phyloP scores from a whole-genome alignment of 23 red algal genomes.

The Pyropia yezoensis region DNA sequence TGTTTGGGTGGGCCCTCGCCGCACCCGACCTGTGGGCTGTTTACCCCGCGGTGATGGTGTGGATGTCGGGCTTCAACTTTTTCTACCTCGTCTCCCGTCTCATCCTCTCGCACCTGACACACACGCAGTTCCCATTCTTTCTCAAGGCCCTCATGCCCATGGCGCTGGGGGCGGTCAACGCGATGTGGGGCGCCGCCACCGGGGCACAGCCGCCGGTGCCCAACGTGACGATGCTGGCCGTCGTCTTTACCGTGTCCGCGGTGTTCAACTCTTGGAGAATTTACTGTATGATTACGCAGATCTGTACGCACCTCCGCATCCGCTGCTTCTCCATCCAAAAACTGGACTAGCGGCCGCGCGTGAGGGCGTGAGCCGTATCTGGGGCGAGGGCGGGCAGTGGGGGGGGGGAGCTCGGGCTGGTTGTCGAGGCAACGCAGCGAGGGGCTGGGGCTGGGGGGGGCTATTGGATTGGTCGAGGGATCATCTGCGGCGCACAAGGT shows the following conservation, averaged over 20 bases:
- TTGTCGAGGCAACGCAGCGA: too few relatives aligned
- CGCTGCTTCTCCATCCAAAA: conserved; percentile 39
- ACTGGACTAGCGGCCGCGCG: neutral
- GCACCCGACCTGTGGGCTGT: conserved; percentile 23
- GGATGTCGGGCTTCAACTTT: conserved; percentile 45
- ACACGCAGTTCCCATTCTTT: conserved; percentile 32
- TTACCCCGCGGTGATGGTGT: conserved; percentile 28
- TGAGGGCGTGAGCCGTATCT: too few relatives aligned
- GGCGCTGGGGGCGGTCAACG: conserved; percentile 21
- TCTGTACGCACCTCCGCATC: conserved; percentile 47
- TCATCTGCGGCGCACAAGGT: too few relatives aligned
- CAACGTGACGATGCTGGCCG: conserved; percentile 7
- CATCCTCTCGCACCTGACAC: conserved; percentile 64
- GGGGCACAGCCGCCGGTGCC: neutral
- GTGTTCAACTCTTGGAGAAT: conserved; percentile 40
- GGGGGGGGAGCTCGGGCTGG: too few relatives aligned
- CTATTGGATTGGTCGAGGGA: too few relatives aligned
- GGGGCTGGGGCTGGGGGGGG: too few relatives aligned
- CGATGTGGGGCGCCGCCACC: conserved; percentile 13
- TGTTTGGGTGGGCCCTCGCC: conserved; percentile 14
- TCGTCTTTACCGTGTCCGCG: neutral
- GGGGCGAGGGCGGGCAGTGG: too few relatives aligned
- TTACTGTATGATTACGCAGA: conserved; percentile 37
- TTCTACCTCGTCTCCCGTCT: conserved; percentile 72
- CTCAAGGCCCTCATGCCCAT: conserved; percentile 16